Evolutionary conservation across 176 grass and related monocot genomes (phyloP), one percentile per base, ranked within the genome.

Genomic region (Phragmites australis): DNA sequence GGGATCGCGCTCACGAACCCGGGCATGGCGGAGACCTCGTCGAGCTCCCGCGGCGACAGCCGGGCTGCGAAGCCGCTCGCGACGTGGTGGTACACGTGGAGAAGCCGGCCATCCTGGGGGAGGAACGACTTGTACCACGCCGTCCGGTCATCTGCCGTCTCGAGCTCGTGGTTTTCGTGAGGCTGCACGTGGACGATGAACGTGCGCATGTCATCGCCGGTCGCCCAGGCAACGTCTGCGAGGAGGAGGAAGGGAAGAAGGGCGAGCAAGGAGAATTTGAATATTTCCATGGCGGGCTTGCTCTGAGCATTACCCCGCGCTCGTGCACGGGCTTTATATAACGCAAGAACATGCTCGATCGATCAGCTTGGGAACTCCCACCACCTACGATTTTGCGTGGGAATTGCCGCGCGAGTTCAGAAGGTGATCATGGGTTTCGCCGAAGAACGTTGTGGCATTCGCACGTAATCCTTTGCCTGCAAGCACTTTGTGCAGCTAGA

Each of bases 41-140:
- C 29, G 57, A 94, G 72, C 66, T 91, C 89, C 11, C 1, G 29
- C 62, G 40, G 41, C 16, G 89, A 89, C 26, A 94, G 77, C 47
- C 86, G 68, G 0, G 81, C 88, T 0, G 89, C 83, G 65, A 94
- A 94, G n/a, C 92, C 92, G 57, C 83, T 89, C 2, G 90, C 84
- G 47, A 89, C 84, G 75, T 86, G 79, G 75, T 81, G 85, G 83
- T 94, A 94, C 5, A 70, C 79, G 31, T 89, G 89, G 22, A 82
- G n/a, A 22, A 94, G 48, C 26, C 71, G 83, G 6, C 39, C 75
- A 6, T 87, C 72, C 39, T 49, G 68, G 0, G 83, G 71, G 17
- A 90, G 86, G 70, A 87, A 89, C 26, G 80, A 67, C 63, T 70
- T 18, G 74, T 90, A 87, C 83, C 85, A 87, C 6, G 78, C 6